Evolutionary conservation across 345 rosid species (phyloP).

Genomic region (Lepidium africanum): DNA sequence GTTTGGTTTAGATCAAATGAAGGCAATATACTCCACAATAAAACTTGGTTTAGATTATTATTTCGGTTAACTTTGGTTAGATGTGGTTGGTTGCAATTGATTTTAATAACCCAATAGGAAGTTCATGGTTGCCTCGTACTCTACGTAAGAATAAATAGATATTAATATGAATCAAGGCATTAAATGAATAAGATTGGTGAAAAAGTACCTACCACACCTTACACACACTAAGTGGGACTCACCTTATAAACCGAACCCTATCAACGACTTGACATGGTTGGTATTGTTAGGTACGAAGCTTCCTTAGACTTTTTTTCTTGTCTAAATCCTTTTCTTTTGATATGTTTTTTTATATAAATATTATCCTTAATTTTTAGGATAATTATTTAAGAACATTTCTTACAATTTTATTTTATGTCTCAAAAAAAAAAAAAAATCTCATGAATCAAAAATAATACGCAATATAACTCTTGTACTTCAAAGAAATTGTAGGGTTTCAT

Average conservation of each 20-base stretch:
- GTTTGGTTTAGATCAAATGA: not conserved
- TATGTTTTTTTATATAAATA: too few species aligned
- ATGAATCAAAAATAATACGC: too few species aligned
- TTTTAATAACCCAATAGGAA: not conserved
- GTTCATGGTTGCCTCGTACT: slow-evolving; percentile 16
- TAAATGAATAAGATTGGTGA: slow-evolving; percentile 16
- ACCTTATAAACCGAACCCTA: slow-evolving; percentile 19
- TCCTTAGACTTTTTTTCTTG: slow-evolving; percentile 7
- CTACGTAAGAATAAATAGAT: not conserved
- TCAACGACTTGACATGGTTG: slow-evolving; percentile 22
- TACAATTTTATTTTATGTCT: too few species aligned
- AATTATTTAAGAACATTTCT: not conserved
- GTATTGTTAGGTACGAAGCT: slow-evolving; percentile 28
- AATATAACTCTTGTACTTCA: too few species aligned
- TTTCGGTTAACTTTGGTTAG: not conserved
- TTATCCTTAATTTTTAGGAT: not conserved
- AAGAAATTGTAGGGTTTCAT: too few species aligned
- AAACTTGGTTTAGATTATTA: not conserved
- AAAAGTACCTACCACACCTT: slow-evolving; percentile 22
- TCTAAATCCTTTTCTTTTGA: not conserved
- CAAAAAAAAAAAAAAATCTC: too few species aligned
- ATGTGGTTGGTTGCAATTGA: not conserved
- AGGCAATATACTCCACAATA: not conserved
- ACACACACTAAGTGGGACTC: slow-evolving; percentile 23
- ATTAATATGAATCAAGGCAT: not conserved